Evolutionary conservation across 768 basidiomycete genomes (phyloP).

Genomic region (Mycena vitilis): DNA sequence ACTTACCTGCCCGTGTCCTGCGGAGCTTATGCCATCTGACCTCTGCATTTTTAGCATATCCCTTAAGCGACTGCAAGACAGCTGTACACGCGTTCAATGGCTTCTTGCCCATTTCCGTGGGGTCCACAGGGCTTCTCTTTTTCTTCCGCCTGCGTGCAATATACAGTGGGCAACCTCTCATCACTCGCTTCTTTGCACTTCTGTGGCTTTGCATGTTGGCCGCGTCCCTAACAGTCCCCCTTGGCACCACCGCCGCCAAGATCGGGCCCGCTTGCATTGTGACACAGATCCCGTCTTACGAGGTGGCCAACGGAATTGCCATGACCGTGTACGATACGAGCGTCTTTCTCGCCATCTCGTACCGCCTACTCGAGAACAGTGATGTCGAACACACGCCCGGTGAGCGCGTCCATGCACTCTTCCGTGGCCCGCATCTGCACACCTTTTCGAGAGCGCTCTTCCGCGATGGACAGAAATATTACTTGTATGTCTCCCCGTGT

Average conservation of each 20-base stretch:
- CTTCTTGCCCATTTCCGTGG: neutral
- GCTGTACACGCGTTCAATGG: neutral
- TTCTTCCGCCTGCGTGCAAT: neutral
- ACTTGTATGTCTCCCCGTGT: neutral
- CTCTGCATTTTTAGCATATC: neutral
- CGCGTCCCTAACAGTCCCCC: neutral
- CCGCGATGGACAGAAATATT: neutral
- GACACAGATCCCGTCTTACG: neutral
- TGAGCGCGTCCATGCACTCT: neutral
- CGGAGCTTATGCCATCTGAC: neutral
- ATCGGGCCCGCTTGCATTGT: neutral
- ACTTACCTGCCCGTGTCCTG: neutral
- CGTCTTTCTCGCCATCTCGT: conserved; percentile 6
- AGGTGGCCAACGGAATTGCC: neutral
- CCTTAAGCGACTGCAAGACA: neutral
- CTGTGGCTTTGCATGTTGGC: neutral
- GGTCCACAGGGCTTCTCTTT: neutral
- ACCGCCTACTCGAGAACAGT: neutral
- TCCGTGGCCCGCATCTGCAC: neutral
- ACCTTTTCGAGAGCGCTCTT: neutral
- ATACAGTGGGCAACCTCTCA: neutral
- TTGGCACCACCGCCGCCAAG: neutral
- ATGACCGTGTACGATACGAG: conserved; percentile 4
- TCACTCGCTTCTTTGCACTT: neutral
- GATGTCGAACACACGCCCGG: neutral